Evolutionary conservation across 192 early-diverging fungal species (phyloP), one percentile per base, ranked within the genome.

Genomic region (Linnemannia exigua): DNA sequence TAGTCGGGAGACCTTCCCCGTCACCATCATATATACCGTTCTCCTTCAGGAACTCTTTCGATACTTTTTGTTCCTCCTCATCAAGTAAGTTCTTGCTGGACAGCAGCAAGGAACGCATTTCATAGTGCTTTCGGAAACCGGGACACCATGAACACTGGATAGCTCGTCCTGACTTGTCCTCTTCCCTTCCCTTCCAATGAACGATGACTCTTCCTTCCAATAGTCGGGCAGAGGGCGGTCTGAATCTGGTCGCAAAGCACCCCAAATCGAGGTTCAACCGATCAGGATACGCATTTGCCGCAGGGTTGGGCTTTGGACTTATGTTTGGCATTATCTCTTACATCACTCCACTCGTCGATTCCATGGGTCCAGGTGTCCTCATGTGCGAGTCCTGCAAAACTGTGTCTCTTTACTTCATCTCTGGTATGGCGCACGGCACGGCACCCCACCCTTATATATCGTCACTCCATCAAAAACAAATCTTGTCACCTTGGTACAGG

Each of bases 261-360:
- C 95, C 95, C 46, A 93, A 91, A 31, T 94, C 95, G 19, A 84
- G 78, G n/a, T 91, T 90, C 72, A 96, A 95, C 74, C 81, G 91
- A 41, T 82, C 91, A 28, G 80, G 85, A 36, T 92, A 93, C 82
- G 90, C 94, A 1, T 95, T 96, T 82, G 90, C 94, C 94, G 89
- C 88, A 67, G 95, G 95, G 50, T 87, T 92, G 47, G 95, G 95
- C 5, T 95, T 95, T 79, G 95, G 95, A 17, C 48, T 95, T 31
- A 95, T 94, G 89, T 93, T 88, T 67, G 93, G 91, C 9, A 82
- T 95, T 33, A 90, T 95, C n/a, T 91, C 91, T 9, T 96, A 93
- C 68, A 89, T 95, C 16, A 88, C 95, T 15, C 81, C 89, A 38
- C 84, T 96, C 22, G 91, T 93, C 36, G 87, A 94, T n/a, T 92